Evolutionary conservation across 2,329 filamentous ascomycete genomes (phyloP).

Genomic region (Leptographium flavum): DNA sequence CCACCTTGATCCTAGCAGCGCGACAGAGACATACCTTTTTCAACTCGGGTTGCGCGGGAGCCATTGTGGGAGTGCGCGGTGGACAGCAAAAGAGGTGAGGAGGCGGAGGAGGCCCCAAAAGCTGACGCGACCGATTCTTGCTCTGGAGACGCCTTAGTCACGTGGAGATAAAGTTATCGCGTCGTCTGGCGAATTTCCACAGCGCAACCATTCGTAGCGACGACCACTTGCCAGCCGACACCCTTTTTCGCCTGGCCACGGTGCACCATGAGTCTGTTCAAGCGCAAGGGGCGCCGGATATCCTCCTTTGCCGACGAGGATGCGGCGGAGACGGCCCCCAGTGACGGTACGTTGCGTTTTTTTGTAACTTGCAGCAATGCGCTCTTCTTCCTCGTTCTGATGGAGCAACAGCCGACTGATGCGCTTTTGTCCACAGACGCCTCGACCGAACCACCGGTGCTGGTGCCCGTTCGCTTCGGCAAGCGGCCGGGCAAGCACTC

Average conservation of each 20-base stretch:
- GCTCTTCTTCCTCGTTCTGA: no score
- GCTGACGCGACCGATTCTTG: slow-evolving; percentile 5
- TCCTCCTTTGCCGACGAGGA: slow-evolving; percentile 54
- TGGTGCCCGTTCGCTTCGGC: slow-evolving; percentile 29
- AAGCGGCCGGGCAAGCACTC: slow-evolving; percentile 44
- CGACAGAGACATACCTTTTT: slow-evolving; percentile 59
- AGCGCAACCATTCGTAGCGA: no score
- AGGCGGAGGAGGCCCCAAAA: not conserved
- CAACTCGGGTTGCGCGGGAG: slow-evolving; percentile 95
- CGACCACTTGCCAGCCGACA: not conserved
- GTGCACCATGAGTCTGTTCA: slow-evolving; percentile 40
- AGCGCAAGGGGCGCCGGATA: slow-evolving; percentile 64
- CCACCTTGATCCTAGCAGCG: not conserved
- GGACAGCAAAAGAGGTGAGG: not conserved
- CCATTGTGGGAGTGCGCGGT: slow-evolving; percentile 49
- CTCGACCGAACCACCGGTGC: slow-evolving; percentile 18
- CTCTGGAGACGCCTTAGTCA: slow-evolving; percentile 19
- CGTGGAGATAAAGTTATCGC: slow-evolving; percentile 39
- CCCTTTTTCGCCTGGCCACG: not conserved
- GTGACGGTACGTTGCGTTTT: slow-evolving; percentile 25
- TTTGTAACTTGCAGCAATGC: no score
- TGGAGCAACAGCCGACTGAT: slow-evolving; percentile 17
- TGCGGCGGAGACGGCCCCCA: slow-evolving; percentile 29
- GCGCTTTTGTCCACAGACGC: slow-evolving; percentile 9
- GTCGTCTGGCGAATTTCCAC: no score